Percentiles rank a stretch among this genome's conserved stretches.
phyloP scores from a whole-genome alignment of 179 eudicot genomes.

The Pouteria campechiana region DNA sequence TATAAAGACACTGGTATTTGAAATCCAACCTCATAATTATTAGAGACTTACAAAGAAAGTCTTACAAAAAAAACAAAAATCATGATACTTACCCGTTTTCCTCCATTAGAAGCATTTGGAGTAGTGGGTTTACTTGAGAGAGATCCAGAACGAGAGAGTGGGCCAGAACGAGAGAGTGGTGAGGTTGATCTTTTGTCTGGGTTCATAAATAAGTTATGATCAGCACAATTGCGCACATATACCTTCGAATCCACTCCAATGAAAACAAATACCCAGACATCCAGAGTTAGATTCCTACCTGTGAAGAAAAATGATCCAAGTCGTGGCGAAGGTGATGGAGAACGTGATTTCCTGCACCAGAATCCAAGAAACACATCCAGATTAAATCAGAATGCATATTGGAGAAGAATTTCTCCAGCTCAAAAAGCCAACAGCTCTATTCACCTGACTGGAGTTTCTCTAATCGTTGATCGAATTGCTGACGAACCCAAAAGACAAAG shows the following conservation, averaged over 20 bases:
- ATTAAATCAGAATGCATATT: too few relatives aligned
- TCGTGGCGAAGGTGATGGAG: slow-evolving; percentile 61
- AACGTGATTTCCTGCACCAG: slow-evolving; percentile 58
- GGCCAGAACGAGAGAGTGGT: slow-evolving; percentile 66
- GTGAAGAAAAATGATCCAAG: slow-evolving; percentile 43
- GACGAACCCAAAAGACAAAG: neutral
- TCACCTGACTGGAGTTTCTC: slow-evolving; percentile 54
- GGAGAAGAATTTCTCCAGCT: too few relatives aligned
- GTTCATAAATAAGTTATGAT: too few relatives aligned
- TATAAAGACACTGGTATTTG: too few relatives aligned
- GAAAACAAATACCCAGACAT: too few relatives aligned
- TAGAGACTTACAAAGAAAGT: too few relatives aligned
- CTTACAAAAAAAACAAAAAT: neutral
- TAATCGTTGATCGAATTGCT: slow-evolving; percentile 66
- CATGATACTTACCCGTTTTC: slow-evolving; percentile 31
- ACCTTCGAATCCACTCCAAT: too few relatives aligned
- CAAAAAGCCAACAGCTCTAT: neutral
- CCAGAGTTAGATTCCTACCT: slow-evolving; percentile 49
- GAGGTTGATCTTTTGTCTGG: slow-evolving; percentile 72
- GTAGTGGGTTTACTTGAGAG: slow-evolving; percentile 59
- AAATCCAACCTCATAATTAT: too few relatives aligned
- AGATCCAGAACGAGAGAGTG: slow-evolving; percentile 72
- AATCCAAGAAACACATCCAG: too few relatives aligned
- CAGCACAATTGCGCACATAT: too few relatives aligned
- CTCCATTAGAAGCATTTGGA: slow-evolving; percentile 43